These are phyloP conservation scores for Parathielavia hyrcaniae DNA, from an alignment of 495 filamentous ascomycete genomes.

Conservation along the genomic window DNA sequence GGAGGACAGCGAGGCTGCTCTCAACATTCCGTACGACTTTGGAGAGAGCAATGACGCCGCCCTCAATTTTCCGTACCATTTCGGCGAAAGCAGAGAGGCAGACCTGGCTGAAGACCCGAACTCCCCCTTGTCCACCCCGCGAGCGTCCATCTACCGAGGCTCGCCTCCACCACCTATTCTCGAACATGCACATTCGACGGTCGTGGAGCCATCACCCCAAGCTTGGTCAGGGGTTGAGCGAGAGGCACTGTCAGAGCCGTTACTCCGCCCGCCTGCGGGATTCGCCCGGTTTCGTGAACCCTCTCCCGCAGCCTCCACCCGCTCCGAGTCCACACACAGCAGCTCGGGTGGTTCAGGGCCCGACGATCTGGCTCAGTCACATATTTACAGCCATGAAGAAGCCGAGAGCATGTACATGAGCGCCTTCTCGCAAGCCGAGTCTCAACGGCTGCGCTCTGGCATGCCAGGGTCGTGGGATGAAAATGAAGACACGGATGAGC, in stretches of 20 bases:
- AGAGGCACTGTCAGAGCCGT: conserved; percentile 37
- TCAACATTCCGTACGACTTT: conserved; percentile 47
- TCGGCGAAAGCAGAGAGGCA: conserved; percentile 29
- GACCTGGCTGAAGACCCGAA: conserved; percentile 16
- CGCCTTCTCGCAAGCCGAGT: conserved; percentile 42
- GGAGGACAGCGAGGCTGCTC: conserved; percentile 44
- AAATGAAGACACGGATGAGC: conserved; percentile 16
- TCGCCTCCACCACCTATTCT: conserved; percentile 9
- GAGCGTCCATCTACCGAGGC: conserved; percentile 37
- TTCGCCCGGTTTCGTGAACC: conserved; percentile 15
- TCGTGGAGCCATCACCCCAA: conserved; percentile 23
- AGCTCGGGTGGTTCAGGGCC: conserved; percentile 12
- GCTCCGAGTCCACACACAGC: conserved; percentile 26
- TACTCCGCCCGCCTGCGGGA: conserved; percentile 24
- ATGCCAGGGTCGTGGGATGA: conserved; percentile 61
- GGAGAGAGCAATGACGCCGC: conserved; percentile 32
- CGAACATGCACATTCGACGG: conserved; percentile 33
- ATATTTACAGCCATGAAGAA: conserved; percentile 80
- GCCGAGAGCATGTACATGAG: conserved; percentile 95
- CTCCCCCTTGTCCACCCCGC: conserved; percentile 43
- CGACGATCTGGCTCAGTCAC: conserved; percentile 63
- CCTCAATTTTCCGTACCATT: conserved; percentile 45
- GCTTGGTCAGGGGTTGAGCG: conserved; percentile 31
- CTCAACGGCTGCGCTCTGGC: conserved; percentile 36
- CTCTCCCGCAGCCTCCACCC: conserved; percentile 20